Evolutionary conservation across 768 basidiomycete species (phyloP), one percentile per base, ranked within the genome.

Genomic region (Macrocybe gigantea): DNA sequence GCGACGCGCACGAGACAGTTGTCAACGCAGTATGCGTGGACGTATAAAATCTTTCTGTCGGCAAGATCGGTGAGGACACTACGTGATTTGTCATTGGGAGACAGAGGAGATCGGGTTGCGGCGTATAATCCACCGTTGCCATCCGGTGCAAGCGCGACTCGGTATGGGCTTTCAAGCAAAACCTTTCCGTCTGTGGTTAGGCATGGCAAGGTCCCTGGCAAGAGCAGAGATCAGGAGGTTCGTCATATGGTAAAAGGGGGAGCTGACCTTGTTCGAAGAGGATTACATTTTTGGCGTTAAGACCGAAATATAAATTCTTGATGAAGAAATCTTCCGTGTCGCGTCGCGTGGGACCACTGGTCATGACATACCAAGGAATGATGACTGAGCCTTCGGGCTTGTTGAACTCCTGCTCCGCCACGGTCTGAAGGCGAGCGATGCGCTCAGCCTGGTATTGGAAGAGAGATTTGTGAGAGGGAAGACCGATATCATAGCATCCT

Each of bases 321-420:
- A 69, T 70, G 69, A 98, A 97, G 75, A 86, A 98, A 29, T 69
- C 70, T 64, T 91, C 88, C 15, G 96, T 98, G 33, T 85, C 88
- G 36, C 68, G 73, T 54, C 93, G 81, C 33, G 96, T 99, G 35
- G 95, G 96, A 15, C 94, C 94, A 61, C 90, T 93, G 48, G 95
- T 98, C 96, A 99, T 99, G 60, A 99, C 83, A 70, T 97, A 98
- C 96, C 96, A 98, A 34, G 91, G 90, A 48, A 98, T 81, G 45
- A 80, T 64, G 45, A 91, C 88, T 1, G 80, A 78, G 42, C 78
- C 80, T 12, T 67, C 61, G 11, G 77, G 66, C 57, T 82, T 82
- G 35, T 66, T 61, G 42, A 57, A 62, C 51, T 78, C 70, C 34
- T 74, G 61, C 62, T 80, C 83, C 0, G 92, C 93, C 45, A 95